Evolutionary conservation across 495 filamentous ascomycete genomes (phyloP), one percentile per base, ranked within the genome.

Genomic region (Hyaloscypha bicolor): DNA sequence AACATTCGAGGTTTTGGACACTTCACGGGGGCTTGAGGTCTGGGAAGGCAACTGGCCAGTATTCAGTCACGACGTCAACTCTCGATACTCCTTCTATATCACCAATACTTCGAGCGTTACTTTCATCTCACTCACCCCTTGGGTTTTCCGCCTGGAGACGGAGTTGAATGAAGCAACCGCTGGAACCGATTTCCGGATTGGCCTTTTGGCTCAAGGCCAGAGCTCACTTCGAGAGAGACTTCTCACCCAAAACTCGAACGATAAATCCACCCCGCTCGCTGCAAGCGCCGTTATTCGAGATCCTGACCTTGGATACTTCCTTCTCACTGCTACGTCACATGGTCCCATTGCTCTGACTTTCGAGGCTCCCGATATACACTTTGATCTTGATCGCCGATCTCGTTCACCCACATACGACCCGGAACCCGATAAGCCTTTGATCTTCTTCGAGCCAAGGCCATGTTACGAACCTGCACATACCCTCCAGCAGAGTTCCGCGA

Each of bases 21-120:
- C 87, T 1, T 72, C 88, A 51, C 83, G 76, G 45, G 72, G 81
- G 22, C 76, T 75, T 22, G 84, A 86, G 60, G 73, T 79, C n/a
- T 76, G 76, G 57, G 79, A 84, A 33, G 75, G 81, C 39, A 78
- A 82, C 64, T 93, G 89, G 88, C 90, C 91, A 30, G 84, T 87
- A 35, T 93, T 96, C 74, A 92, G 87, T 55, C 75, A 81, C 42
- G 93, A 96, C 74, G 78, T 87, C 35, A 83, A 85, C 45, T 93
- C 91, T 3, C 86, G 87, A 42, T 93, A 95, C 73, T 85, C 86
- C 3, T 90, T 95, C 74, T 95, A 89, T 71, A 84, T 94, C 63
- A 96, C 93, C 0, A 87, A 90, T 63, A 77, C 84, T 21, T 86
- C 81, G 12, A 91, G 90, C 57, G 86, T 96, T 32, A 88, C 80